Evolutionary conservation across 306 rosid species (phyloP).

Genomic region (Lupinus albus): DNA sequence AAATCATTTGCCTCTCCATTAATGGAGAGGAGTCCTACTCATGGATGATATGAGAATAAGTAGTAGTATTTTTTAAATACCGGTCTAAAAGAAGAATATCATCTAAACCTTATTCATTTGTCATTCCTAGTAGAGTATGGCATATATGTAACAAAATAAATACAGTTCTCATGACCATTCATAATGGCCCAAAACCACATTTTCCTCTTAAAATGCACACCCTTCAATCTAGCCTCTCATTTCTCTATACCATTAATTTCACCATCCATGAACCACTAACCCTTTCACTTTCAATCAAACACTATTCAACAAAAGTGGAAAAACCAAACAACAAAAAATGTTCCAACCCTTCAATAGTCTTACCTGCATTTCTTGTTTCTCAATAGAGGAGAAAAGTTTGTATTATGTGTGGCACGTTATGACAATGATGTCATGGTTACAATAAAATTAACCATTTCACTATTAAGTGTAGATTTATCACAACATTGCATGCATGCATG

Average conservation of each 20-base stretch:
- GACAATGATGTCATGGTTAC: constrained; percentile 31
- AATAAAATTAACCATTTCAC: not conserved
- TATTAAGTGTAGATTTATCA: not conserved
- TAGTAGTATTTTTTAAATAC: too few relatives aligned
- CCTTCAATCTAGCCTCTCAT: constrained; percentile 64
- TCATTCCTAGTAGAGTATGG: not conserved
- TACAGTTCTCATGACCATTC: not conserved
- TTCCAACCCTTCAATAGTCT: constrained; percentile 3
- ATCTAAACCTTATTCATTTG: too few relatives aligned
- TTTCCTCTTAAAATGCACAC: constrained; percentile 26
- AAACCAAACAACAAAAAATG: not conserved
- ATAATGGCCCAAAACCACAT: not conserved
- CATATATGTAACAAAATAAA: not conserved
- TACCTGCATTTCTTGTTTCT: not conserved
- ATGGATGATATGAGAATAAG: too few relatives aligned
- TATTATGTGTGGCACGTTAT: not conserved
- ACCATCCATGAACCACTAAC: constrained; percentile 47
- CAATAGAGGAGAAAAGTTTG: not conserved
- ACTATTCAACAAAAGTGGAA: not conserved
- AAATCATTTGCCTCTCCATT: too few relatives aligned
- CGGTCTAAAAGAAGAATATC: too few relatives aligned
- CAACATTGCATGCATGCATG: constrained; percentile 37
- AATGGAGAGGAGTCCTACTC: too few relatives aligned
- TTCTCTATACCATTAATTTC: constrained; percentile 61
- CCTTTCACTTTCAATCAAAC: constrained; percentile 35